These are phyloP conservation scores for Lotmaria passim DNA, from an alignment of 208 protist genomes.

Conservation along the genomic window DNA sequence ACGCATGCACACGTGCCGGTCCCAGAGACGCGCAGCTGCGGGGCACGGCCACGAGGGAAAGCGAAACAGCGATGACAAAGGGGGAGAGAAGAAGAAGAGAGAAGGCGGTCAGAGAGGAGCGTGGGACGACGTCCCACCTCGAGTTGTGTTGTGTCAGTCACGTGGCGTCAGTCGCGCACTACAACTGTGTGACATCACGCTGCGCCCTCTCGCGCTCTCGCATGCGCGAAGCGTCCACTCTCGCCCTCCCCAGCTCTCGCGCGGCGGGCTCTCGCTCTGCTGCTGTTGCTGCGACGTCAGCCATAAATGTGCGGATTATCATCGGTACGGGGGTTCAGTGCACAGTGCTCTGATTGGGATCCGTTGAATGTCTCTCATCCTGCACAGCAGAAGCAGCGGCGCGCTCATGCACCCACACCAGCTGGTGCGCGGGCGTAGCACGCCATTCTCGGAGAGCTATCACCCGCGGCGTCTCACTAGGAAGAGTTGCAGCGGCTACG, in stretches of 20 bases:
- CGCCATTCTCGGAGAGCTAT: not conserved
- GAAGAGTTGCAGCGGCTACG: not conserved
- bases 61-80: not conserved
- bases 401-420: conserved; percentile 2
- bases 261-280: too few species aligned
- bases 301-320: conserved; percentile 28
- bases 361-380: conserved; percentile 44
- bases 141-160: conserved; percentile 19
- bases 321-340: conserved; percentile 37
- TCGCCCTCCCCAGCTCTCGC: not conserved
- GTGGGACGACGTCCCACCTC: conserved; percentile 10
- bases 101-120: not conserved
- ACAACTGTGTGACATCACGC: conserved; percentile 16
- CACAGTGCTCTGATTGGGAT: conserved; percentile 42
- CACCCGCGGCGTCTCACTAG: not conserved
- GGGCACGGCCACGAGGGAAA: too few species aligned
- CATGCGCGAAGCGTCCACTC: not conserved
- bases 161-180: conserved; percentile 17
- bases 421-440: too few species aligned
- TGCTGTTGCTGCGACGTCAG: conserved; percentile 22
- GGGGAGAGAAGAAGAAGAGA: not conserved
- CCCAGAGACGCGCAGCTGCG: too few species aligned
- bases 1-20: not conserved
- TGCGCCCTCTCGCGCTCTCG: not conserved
- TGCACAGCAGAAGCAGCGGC: not conserved